Percentiles rank a stretch among this genome's conserved stretches.
These are phyloP conservation scores for Raphanus sativus DNA, from an alignment of 345 rosid genomes.

Conservation along the genomic window DNA sequence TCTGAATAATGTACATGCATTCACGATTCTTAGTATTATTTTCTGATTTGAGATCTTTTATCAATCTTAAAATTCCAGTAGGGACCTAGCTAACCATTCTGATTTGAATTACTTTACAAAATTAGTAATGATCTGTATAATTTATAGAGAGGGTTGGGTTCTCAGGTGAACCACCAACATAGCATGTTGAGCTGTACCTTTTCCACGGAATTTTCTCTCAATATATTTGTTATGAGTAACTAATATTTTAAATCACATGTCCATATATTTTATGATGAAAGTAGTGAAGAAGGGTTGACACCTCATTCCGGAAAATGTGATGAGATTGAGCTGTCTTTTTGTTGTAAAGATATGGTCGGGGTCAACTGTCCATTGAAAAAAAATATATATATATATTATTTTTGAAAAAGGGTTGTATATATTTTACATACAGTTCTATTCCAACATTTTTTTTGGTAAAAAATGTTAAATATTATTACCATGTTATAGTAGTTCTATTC, in stretches of 20 bases:
- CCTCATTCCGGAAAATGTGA: constrained; percentile 19
- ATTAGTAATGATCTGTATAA: not conserved
- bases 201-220: not conserved
- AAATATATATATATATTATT: too few relatives aligned
- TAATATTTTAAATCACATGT: constrained; percentile 3
- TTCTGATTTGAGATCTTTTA: not conserved
- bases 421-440: not conserved
- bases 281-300: constrained; percentile 15
- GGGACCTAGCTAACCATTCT: not conserved
- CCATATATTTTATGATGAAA: constrained; percentile 18
- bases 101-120: not conserved
- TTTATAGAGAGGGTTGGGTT: not conserved
- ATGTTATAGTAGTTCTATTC: not conserved
- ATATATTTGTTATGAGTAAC: not conserved
- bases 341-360: constrained; percentile 21
- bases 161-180: constrained; percentile 18
- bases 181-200: not conserved
- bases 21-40: not conserved
- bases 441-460: too few relatives aligned
- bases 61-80: not conserved
- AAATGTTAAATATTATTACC: too few relatives aligned
- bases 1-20: not conserved
- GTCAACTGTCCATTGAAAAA: constrained; percentile 4
- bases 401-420: too few relatives aligned
- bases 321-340: constrained; percentile 29